Evolutionary conservation across 805 yeast species (phyloP).

Genomic region (Ogataea ramenticola): DNA sequence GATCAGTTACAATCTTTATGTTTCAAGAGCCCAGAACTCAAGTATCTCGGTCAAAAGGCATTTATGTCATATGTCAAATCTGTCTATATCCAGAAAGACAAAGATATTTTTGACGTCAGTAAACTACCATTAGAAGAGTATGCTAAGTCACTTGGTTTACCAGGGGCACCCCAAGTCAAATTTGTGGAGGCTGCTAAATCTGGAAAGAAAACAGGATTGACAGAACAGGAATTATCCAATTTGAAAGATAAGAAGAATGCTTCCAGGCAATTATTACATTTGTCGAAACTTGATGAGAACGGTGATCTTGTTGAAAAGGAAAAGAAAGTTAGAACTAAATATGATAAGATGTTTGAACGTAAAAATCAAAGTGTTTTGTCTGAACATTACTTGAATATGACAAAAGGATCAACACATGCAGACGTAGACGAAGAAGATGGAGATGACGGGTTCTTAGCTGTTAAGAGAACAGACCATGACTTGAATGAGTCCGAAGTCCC

Average conservation of each 20-base stretch:
- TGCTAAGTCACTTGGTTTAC: constrained; percentile 86
- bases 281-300: constrained; percentile 53
- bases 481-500: constrained; percentile 60
- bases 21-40: constrained; percentile 85
- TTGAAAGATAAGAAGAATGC: constrained; percentile 74
- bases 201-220: constrained; percentile 28
- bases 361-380: constrained; percentile 87
- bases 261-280: constrained; percentile 58
- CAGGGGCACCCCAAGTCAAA: constrained; percentile 93
- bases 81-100: constrained; percentile 78
- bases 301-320: constrained; percentile 44
- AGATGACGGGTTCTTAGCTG: constrained; percentile 72
- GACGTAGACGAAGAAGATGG: constrained; percentile 35
- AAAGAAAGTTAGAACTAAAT: constrained; percentile 68
- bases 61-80: constrained; percentile 88
- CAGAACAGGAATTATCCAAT: constrained; percentile 29
- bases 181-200: constrained; percentile 39
- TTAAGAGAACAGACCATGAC: constrained; percentile 73
- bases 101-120: constrained; percentile 73
- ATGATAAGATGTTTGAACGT: constrained; percentile 94
- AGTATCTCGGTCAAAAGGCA: constrained; percentile 92
- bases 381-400: constrained; percentile 77
- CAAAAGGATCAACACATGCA: constrained; percentile 33
- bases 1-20: constrained; percentile 84
- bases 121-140: constrained; percentile 73